phyloP scores from a whole-genome alignment of 805 yeast species.

The Spathaspora hagerdaliae region DNA sequence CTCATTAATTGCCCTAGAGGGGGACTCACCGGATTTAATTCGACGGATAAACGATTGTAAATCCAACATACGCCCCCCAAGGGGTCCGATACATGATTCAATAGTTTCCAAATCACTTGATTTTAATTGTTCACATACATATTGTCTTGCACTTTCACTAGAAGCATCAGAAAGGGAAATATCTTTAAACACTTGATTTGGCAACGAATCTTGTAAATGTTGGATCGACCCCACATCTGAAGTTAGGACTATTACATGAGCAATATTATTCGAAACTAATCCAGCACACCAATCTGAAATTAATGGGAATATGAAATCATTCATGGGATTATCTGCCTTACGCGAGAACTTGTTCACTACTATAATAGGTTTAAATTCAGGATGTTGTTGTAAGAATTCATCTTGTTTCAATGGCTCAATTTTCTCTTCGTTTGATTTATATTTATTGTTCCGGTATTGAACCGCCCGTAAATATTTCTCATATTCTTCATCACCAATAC shows the following conservation, averaged over 20 bases:
- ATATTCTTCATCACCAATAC: slow-evolving; percentile 42
- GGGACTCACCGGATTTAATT: slow-evolving; percentile 81
- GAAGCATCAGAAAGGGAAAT: slow-evolving; percentile 81
- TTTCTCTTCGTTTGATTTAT: slow-evolving; percentile 13
- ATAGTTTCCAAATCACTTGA: slow-evolving; percentile 34
- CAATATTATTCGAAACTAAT: slow-evolving; percentile 70
- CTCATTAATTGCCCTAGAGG: slow-evolving; percentile 68
- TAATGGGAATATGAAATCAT: slow-evolving; percentile 65
- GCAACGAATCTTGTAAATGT: slow-evolving; percentile 65
- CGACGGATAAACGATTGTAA: slow-evolving; percentile 87
- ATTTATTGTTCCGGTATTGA: slow-evolving; percentile 14
- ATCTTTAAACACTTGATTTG: slow-evolving; percentile 81
- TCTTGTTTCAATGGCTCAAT: slow-evolving; percentile 58
- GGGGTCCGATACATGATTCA: slow-evolving; percentile 58
- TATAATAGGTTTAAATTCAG: slow-evolving; percentile 80
- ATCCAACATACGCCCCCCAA: slow-evolving; percentile 95
- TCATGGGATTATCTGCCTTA: slow-evolving; percentile 43
- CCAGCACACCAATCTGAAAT: slow-evolving; percentile 88
- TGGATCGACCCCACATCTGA: slow-evolving; percentile 78
- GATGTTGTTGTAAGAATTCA: slow-evolving; percentile 78
- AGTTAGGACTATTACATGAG: slow-evolving; percentile 86
- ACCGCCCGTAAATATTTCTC: slow-evolving; percentile 21
- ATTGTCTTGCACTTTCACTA: slow-evolving; percentile 60
- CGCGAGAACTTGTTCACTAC: slow-evolving; percentile 72
- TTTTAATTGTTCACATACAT: slow-evolving; percentile 54